Evolutionary conservation across 2,329 filamentous ascomycete genomes (phyloP), one percentile per base, ranked within the genome.

Genomic region (Leptographium galeiforme): DNA sequence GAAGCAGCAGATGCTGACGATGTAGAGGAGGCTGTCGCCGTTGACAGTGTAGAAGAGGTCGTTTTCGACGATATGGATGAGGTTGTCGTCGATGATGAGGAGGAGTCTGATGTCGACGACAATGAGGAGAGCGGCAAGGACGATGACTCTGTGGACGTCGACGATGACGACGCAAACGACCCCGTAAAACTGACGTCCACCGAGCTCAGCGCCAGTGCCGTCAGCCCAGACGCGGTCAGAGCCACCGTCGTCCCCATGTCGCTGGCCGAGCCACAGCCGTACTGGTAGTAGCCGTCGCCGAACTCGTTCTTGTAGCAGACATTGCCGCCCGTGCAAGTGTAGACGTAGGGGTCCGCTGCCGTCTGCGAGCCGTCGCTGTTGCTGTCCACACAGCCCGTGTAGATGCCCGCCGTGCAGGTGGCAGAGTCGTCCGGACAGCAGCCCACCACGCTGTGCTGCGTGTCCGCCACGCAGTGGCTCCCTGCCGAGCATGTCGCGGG

Each of bases 401-500:
- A 82, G 41, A 82, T 72, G 52, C 78, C 78, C 4, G 69, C 67
- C 1, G 73, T 75, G 62, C 78, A 82, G 8, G 70, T 60, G 3
- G 66, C 70, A 14, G 63, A 63, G 14, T 68, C 70, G 58, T 81
- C 69, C 1, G 78, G 77, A 60, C 78, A 82, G 44, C 63, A 63
- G 38, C 62, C 62, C 11, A 64, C 60, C 6, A 59, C 62, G 25
- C 60, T 58, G 46, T 63, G 57, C 53, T 61, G 60, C 2, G 57
- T 56, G 34, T 80, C 77, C 45, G 77, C 65, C 30, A 77, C 78
- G 61, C 78, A 82, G 62, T 81, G 76, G 40, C 77, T 80, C 38
- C 77, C 78, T 0, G 72, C 69, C 33, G 70, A 72, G 61, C 78
- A 82, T 40, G 78, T 81, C 41, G 78, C 78, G 3, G 77, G 75